Conservation (phyloP, 2,329 filamentous ascomycete genomes). For the Fusarium pseudoanthophilum region DNA sequence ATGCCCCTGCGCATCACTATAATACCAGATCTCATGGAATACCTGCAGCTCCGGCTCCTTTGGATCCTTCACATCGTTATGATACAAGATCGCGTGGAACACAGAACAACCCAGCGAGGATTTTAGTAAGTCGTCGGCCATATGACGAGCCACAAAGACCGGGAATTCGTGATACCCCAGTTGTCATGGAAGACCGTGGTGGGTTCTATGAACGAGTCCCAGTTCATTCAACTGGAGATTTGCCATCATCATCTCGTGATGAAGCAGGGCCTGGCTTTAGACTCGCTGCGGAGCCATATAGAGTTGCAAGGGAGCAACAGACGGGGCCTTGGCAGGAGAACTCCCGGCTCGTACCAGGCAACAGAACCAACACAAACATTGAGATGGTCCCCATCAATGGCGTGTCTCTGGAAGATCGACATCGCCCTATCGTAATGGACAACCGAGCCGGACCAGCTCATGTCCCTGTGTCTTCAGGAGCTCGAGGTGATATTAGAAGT, state of each 20-base stretch:
- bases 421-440: slow-evolving; percentile 17
- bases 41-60: background rate
- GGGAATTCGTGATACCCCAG: slow-evolving; percentile 48
- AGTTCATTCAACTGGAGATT: slow-evolving; percentile 20
- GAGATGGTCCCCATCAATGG: slow-evolving; percentile 36
- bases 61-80: slow-evolving; percentile 10
- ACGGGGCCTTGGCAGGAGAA: slow-evolving; percentile 38
- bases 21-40: slow-evolving; percentile 8
- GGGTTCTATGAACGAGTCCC: slow-evolving; percentile 52
- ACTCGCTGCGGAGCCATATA: slow-evolving; percentile 15
- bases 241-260: slow-evolving; percentile 14
- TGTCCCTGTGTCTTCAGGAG: background rate
- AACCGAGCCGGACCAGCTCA: slow-evolving; percentile 15
- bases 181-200: slow-evolving; percentile 55
- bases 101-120: slow-evolving; percentile 24
- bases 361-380: slow-evolving; percentile 29
- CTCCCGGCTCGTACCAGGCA: slow-evolving; percentile 29
- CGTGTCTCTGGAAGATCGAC: slow-evolving; percentile 14
- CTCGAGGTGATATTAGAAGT: slow-evolving; percentile 6
- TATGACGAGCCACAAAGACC: slow-evolving; percentile 47
- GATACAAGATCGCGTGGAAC: slow-evolving; percentile 30
- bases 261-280: slow-evolving; percentile 28
- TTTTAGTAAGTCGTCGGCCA: slow-evolving; percentile 43
- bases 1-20: slow-evolving; percentile 22
- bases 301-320: slow-evolving; percentile 29